A percentile compares a stretch with the other conserved stretches of the same genome.
Conservation (phyloP, 1,139 yeast species). For the Debaryomycetaceae sp. region DNA sequence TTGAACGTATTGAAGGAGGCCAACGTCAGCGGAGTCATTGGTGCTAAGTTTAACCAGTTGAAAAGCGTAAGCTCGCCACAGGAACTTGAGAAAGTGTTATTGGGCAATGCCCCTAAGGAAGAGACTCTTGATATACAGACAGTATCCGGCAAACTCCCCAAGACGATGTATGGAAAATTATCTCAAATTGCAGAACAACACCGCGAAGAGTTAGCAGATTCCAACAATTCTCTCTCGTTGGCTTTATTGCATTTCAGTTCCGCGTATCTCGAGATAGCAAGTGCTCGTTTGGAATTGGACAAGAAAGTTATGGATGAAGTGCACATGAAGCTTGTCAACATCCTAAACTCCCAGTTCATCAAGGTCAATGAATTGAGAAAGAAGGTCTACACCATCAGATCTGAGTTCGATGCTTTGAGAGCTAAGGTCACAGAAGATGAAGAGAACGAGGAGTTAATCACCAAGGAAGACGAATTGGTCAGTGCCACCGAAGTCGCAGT, state of each 20-base stretch:
- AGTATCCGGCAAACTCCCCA: slow-evolving; percentile 32
- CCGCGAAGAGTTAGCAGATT: slow-evolving; percentile 39
- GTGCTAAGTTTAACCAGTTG: slow-evolving; percentile 53
- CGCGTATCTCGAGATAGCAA: slow-evolving; percentile 57
- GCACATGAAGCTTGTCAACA: slow-evolving; percentile 49
- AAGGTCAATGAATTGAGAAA: slow-evolving; percentile 60
- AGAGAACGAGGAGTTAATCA: slow-evolving; percentile 53
- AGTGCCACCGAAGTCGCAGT: slow-evolving; percentile 74
- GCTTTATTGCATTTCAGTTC: slow-evolving; percentile 56
- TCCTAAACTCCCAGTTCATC: slow-evolving; percentile 56
- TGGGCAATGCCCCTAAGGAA: slow-evolving; percentile 21
- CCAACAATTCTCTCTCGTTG: slow-evolving; percentile 47
- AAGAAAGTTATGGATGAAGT: slow-evolving; percentile 53
- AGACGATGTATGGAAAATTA: slow-evolving; percentile 45
- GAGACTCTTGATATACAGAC: slow-evolving; percentile 28
- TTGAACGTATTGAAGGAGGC: slow-evolving; percentile 48
- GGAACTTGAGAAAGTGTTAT: slow-evolving; percentile 54
- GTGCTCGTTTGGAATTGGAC: slow-evolving; percentile 64
- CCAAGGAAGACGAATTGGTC: slow-evolving; percentile 73
- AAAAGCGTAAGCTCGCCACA: slow-evolving; percentile 61
- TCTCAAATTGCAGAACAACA: slow-evolving; percentile 33
- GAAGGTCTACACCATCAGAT: slow-evolving; percentile 65
- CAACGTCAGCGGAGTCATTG: slow-evolving; percentile 57
- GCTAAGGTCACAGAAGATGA: slow-evolving; percentile 31
- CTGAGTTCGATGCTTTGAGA: slow-evolving; percentile 67